Conservation (phyloP, 1,284 basidiomycete species). For the Blastosporella zonata region DNA sequence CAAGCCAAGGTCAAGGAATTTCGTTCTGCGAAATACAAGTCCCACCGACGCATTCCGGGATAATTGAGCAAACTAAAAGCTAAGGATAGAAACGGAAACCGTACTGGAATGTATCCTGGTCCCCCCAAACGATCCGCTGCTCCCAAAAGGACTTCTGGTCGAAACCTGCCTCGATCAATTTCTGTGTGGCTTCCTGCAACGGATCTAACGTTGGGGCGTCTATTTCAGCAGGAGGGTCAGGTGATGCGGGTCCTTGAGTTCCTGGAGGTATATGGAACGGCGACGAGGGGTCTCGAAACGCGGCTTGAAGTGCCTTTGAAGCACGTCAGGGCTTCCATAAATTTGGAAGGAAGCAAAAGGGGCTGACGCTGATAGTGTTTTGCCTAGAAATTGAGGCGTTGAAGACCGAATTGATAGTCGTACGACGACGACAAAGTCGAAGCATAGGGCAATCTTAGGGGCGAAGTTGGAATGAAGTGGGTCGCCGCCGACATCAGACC, state of each 20-base stretch:
- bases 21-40: too few relatives aligned
- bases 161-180: slow-evolving; percentile 48
- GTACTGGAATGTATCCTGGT: slow-evolving; percentile 73
- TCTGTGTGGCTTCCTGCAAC: slow-evolving; percentile 38
- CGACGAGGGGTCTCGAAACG: slow-evolving; percentile 63
- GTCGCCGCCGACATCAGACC: too few relatives aligned
- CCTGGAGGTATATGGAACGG: slow-evolving; percentile 65
- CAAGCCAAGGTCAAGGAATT: too few relatives aligned
- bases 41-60: too few relatives aligned
- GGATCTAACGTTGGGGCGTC: slow-evolving; percentile 2
- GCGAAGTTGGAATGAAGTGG: too few relatives aligned
- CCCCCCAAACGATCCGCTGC: slow-evolving; percentile 71
- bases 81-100: slow-evolving; percentile 20
- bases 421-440: slow-evolving; percentile 1
- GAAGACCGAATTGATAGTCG: background rate
- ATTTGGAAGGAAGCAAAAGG: background rate
- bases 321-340: background rate
- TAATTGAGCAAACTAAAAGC: background rate
- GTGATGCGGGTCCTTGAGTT: slow-evolving; percentile 55
- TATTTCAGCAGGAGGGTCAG: slow-evolving; percentile 34
- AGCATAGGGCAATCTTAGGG: slow-evolving; percentile 3
- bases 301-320: slow-evolving; percentile 48
- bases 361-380: slow-evolving; percentile 17
- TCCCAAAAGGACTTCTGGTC: slow-evolving; percentile 67
- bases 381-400: background rate